Base-by-base conservation (phyloP, 2,329 filamentous ascomycete genomes). In the Zarea fungicola region DNA sequence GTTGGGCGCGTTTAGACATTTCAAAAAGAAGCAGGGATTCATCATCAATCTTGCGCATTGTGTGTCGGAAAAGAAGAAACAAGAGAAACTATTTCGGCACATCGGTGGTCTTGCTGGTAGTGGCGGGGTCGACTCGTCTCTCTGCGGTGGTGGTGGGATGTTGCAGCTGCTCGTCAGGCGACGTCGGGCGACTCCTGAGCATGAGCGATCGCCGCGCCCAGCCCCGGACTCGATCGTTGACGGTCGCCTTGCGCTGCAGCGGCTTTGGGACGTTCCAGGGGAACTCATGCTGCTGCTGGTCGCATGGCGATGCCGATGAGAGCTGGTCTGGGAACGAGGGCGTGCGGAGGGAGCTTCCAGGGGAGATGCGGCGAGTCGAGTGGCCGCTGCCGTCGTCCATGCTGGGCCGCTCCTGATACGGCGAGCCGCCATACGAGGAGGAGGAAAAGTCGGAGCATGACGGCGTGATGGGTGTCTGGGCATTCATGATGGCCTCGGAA, bases 171-270 rank as follows among this genome's bases (percentile, higher is more conserved):
- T 59, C 57, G 41, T 62, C 52, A 21, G 44, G 32, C 29, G 42
- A 47, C 6, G 40, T 16, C n/a, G 44, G 36, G 18, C 56, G 56
- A 36, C 51, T 58, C 49, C 56, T 57, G 31, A 59, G 56, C 10
- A 55, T 54, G 52, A 65, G 56, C 1, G 65, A 68, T 26, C 57
- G 61, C 52, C 55, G 62, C 22, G 65, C 65, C 65, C 65, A 67
- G 36, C 63, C 60, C 31, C 57, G 52, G 19, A 68, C 59, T 19
- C 60, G 59, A 31, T 62, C 61, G 46, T 67, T 67, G 47, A 67
- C 56, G 36, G 53, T 63, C 35, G 59, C 53, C 10, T 60, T 60
- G 23, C 57, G 59, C 37, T 56, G 60, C 13, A 58, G 52, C 42
- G 18, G 25, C 25, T 40, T 61, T 55, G 25, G 62, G n/a, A n/a